Evolutionary conservation across 371 early-diverging fungal species (phyloP), one percentile per base, ranked within the genome.

Genomic region (Lichtheimia corymbifera): DNA sequence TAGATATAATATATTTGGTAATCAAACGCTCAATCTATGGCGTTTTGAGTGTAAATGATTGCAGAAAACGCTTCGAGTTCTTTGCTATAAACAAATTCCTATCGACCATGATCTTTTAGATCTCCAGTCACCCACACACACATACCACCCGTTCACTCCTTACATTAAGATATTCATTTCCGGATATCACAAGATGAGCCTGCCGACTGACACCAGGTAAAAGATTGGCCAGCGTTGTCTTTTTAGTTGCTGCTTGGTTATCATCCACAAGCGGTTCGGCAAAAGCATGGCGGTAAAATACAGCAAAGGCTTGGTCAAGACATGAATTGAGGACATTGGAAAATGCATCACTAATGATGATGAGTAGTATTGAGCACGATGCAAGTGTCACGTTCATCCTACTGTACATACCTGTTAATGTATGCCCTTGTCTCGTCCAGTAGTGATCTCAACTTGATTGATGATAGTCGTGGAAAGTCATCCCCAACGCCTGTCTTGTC

Each of bases 111-210:
- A 22, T 35, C 43, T 2, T 47, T 49, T 47, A 3, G 15, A 9
- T 28, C 13, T 53, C 35, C 40, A 3, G 14, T 43, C 22, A 43
- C 14, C 1, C 14, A 43, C n/a, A 43, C 12, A 43, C 14, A 43
- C 14, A 43, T 2, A 43, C 12, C 14, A 12, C 44, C 44, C n/a
- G 44, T 43, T 43, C 12, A 43, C 5, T n/a, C 55, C 72, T 64
- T 76, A 77, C 89, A 66, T 93, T 92, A 4, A 94, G 70, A 64
- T 89, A 96, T 62, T 85, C 81, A 72, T 94, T 94, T 22, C 94
- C 92, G 70, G 92, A 87, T 54, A 95, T 79, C 41, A 93, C 83
- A 58, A 83, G 65, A 63, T 93, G 91, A 13, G 87, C 89, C 69
- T 91, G 87, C 55, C 89, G 83, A n/a, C 90, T 83, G 52, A 94